Percentiles rank a stretch among this genome's conserved stretches.
Conservation (phyloP, 192 early-diverging fungal genomes). For the Phlyctochytrium bullatum region DNA sequence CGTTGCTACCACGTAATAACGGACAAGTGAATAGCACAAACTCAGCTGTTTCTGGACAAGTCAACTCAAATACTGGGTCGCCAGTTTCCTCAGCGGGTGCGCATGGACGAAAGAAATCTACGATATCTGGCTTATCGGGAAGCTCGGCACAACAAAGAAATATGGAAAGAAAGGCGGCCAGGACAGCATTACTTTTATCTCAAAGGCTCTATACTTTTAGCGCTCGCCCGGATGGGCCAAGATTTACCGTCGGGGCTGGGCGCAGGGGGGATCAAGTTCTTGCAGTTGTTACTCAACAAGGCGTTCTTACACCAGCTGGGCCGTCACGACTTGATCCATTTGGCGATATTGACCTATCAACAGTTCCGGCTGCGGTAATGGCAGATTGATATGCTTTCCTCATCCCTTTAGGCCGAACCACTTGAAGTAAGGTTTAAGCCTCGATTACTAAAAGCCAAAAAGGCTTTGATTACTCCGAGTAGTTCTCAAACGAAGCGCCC, state of each 20-base stretch:
- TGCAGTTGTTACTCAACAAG: neutral
- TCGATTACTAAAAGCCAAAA: neutral
- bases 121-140: too few species aligned
- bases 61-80: too few species aligned
- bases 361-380: neutral
- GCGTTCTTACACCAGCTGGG: neutral
- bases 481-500: neutral
- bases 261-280: neutral
- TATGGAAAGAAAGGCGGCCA: slow-evolving; percentile 1
- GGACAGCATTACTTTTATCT: slow-evolving; percentile 1
- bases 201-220: slow-evolving; percentile 22
- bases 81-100: too few species aligned
- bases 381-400: neutral
- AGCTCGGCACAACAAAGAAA: neutral
- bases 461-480: neutral
- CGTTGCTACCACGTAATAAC: too few species aligned
- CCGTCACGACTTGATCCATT: neutral
- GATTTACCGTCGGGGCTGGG: slow-evolving; percentile 9
- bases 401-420: neutral
- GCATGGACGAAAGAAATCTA: too few species aligned
- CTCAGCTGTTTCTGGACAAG: too few species aligned
- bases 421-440: neutral
- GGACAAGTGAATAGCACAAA: too few species aligned
- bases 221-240: slow-evolving; percentile 4
- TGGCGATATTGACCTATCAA: neutral